These are phyloP conservation scores for Kurtzmaniella natalensis DNA, from an alignment of 1,139 yeast genomes.

Conservation along the genomic window DNA sequence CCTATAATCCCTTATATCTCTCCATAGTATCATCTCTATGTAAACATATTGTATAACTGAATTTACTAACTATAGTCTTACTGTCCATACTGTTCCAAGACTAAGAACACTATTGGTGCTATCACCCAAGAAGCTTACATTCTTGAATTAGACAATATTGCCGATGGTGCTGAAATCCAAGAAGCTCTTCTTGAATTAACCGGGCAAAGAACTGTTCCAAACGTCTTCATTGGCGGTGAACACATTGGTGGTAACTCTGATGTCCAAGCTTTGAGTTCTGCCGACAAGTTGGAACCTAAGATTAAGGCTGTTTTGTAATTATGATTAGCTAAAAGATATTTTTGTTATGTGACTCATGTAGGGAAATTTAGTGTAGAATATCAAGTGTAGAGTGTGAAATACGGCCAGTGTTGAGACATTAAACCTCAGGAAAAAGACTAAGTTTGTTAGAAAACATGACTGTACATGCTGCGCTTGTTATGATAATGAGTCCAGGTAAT, in stretches of 20 bases:
- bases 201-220: slow-evolving; percentile 93
- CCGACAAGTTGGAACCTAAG: slow-evolving; percentile 30
- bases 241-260: slow-evolving; percentile 96
- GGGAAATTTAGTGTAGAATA: too few species aligned
- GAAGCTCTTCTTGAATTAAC: slow-evolving; percentile 70
- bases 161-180: slow-evolving; percentile 57
- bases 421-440: too few species aligned
- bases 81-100: slow-evolving; percentile 69
- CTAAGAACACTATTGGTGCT: slow-evolving; percentile 54
- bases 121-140: slow-evolving; percentile 54
- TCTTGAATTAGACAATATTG: slow-evolving; percentile 55
- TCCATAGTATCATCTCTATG: too few species aligned
- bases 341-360: too few species aligned
- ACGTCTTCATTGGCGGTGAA: slow-evolving; percentile 80
- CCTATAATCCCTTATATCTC: too few species aligned
- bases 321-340: too few species aligned
- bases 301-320: slow-evolving; percentile 37
- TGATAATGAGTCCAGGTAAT: too few species aligned
- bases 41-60: neutral
- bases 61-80: slow-evolving; percentile 26
- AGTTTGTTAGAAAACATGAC: too few species aligned
- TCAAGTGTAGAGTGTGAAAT: too few species aligned
- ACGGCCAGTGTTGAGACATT: too few species aligned
- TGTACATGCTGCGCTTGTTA: too few species aligned
- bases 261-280: slow-evolving; percentile 54